Evolutionary conservation across 2,329 filamentous ascomycete genomes (phyloP).

Genomic region (Lithohypha guttulata): DNA sequence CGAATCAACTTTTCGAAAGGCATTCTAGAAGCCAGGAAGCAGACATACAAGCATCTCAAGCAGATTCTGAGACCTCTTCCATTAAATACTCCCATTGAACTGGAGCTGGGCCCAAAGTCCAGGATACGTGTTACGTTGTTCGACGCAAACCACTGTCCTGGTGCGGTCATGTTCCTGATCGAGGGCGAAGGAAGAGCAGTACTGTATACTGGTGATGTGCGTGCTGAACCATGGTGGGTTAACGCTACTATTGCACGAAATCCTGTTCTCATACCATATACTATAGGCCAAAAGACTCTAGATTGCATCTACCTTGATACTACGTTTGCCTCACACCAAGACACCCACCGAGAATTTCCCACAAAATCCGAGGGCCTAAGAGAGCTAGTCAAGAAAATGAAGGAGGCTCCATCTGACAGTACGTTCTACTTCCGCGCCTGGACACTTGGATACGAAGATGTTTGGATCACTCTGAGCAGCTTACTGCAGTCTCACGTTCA

Average conservation of each 20-base stretch:
- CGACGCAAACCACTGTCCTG: constrained; percentile 85
- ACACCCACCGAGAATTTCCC: constrained; percentile 43
- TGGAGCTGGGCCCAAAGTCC: constrained; percentile 61
- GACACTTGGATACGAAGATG: constrained; percentile 90
- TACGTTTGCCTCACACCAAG: constrained; percentile 52
- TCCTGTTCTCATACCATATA: constrained; percentile 65
- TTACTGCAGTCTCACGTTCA: constrained; percentile 63
- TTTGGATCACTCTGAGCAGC: constrained; percentile 71
- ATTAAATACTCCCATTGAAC: constrained; percentile 62
- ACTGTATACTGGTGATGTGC: constrained; percentile 80
- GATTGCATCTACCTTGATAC: constrained; percentile 86
- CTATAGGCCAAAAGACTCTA: constrained; percentile 52
- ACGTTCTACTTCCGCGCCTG: constrained; percentile 77
- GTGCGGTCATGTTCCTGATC: constrained; percentile 86
- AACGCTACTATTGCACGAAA: constrained; percentile 59
- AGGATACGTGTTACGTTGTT: constrained; percentile 72
- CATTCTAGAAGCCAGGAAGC: constrained; percentile 61
- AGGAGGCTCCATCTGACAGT: constrained; percentile 58
- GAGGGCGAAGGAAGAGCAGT: constrained; percentile 62
- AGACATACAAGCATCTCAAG: constrained; percentile 66
- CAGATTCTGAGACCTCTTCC: constrained; percentile 69
- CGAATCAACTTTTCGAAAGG: constrained; percentile 72
- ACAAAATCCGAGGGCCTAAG: constrained; percentile 63
- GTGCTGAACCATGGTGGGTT: constrained; percentile 78
- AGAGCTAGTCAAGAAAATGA: constrained; percentile 61